phyloP scores from a whole-genome alignment of 305 asterid species.

The Ruellia speciosa region DNA sequence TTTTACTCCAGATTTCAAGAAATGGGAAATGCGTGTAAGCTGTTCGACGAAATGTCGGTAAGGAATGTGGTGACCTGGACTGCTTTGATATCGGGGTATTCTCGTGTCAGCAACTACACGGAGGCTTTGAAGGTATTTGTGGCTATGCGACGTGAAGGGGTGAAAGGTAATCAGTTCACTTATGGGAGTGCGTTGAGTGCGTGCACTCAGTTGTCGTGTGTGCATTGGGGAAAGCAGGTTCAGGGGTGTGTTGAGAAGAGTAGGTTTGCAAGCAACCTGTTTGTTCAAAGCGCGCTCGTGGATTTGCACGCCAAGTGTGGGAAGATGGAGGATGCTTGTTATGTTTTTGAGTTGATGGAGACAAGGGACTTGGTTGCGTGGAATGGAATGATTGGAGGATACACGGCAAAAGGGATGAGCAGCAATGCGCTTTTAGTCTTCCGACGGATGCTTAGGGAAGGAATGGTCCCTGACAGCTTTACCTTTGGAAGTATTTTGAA shows the following conservation, averaged over 20 bases:
- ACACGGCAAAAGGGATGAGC: constrained; percentile 32
- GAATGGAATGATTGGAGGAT: constrained; percentile 58
- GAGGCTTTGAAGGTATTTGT: constrained; percentile 35
- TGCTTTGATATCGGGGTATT: constrained; percentile 44
- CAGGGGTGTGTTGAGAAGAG: constrained; percentile 42
- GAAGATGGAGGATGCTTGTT: constrained; percentile 39
- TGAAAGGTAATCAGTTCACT: constrained; percentile 51
- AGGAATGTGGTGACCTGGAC: constrained; percentile 45
- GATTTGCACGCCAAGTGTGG: constrained; percentile 54
- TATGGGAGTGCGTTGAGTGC: constrained; percentile 47
- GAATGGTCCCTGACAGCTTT: constrained; percentile 46
- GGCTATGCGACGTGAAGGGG: constrained; percentile 35
- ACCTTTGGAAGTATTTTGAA: constrained; percentile 49
- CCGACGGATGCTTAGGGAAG: constrained; percentile 41
- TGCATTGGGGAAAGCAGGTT: constrained; percentile 42
- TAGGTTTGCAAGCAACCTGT: constrained; percentile 34
- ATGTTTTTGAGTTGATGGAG: constrained; percentile 33
- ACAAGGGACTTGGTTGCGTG: constrained; percentile 49
- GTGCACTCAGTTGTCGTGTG: constrained; percentile 31
- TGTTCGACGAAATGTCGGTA: constrained; percentile 31
- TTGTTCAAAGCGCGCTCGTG: constrained; percentile 52
- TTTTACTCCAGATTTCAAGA: constrained; percentile 29
- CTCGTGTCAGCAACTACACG: constrained; percentile 27
- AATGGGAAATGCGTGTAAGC: constrained; percentile 30
- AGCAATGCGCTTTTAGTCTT: constrained; percentile 29